A percentile compares a stretch with the other conserved stretches of the same genome.
Conservation (phyloP, 306 rosid species). For the Malus orientalis region DNA sequence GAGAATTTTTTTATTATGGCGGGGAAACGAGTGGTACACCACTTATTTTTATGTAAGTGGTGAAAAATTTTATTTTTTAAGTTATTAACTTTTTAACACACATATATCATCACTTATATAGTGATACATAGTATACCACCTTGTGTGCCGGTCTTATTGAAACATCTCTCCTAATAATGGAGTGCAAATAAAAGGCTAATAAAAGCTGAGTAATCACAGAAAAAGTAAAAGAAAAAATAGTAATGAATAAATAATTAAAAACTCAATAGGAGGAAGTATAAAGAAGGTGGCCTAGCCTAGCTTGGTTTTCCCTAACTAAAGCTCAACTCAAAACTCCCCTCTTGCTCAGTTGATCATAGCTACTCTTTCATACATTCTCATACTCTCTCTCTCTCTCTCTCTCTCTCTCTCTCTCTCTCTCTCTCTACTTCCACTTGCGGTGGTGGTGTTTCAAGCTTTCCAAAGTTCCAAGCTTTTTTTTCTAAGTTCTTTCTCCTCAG, state of each 20-base stretch:
- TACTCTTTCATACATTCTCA: neutral
- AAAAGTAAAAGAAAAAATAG: conserved; percentile 16
- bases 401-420: no score
- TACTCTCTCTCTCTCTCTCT: neutral
- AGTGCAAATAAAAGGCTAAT: conserved; percentile 32
- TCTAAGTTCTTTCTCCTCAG: neutral
- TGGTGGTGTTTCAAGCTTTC: neutral
- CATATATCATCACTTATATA: no score
- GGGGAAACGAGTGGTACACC: no score
- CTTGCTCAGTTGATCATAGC: neutral
- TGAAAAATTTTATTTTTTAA: no score
- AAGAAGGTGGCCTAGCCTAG: conserved; percentile 45
- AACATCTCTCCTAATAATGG: no score
- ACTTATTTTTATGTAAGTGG: no score
- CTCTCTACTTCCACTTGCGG: neutral
- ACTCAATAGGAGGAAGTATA: conserved; percentile 41
- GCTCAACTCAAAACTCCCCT: conserved; percentile 9
- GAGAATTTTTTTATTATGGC: no score
- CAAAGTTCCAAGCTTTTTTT: neutral
- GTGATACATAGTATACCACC: no score
- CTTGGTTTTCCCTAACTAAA: conserved; percentile 39
- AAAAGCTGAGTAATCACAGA: conserved; percentile 9
- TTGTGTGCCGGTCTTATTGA: no score
- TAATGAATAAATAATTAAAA: no score
- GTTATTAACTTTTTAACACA: no score